Conservation (phyloP, 1,139 yeast species). For the Blastobotrys apis region DNA sequence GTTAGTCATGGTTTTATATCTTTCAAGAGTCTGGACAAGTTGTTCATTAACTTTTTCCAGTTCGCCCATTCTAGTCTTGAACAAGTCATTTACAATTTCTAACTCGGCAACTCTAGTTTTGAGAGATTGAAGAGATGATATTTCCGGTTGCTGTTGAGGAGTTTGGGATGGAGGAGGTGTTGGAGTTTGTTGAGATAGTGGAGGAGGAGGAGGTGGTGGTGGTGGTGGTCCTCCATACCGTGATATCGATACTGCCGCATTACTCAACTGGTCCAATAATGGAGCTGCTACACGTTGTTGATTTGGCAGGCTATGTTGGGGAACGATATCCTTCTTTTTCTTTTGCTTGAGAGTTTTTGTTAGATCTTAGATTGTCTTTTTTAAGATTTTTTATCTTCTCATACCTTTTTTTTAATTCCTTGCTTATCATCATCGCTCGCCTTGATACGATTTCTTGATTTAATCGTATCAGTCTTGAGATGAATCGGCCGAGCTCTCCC, state of each 20-base stretch:
- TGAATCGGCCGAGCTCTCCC: conserved; percentile 91
- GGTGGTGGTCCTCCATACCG: conserved; percentile 1
- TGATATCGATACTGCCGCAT: conserved; percentile 9
- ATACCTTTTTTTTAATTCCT: neutral
- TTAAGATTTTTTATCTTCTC: neutral
- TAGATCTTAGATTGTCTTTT: neutral
- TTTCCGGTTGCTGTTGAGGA: neutral
- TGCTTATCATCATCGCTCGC: conserved; percentile 7
- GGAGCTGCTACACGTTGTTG: neutral
- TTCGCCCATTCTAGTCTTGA: conserved; percentile 75
- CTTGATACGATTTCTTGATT: conserved; percentile 78
- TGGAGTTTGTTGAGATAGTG: conserved; percentile 30
- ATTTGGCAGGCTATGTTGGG: neutral
- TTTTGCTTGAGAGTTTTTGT: neutral
- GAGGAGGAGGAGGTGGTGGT: conserved; percentile 14
- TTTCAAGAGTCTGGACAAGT: conserved; percentile 2
- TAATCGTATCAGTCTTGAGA: conserved; percentile 85
- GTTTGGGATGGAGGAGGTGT: conserved; percentile 4
- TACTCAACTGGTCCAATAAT: conserved; percentile 10
- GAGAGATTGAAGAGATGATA: conserved; percentile 19
- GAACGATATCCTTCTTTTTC: neutral
- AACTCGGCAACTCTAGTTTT: conserved; percentile 73
- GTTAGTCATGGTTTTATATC: conserved; percentile 6
- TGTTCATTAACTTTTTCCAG: conserved; percentile 45
- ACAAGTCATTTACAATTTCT: conserved; percentile 83